These are phyloP conservation scores for Apostasia ramifera DNA, from an alignment of 106 monocot genomes.

Conservation along the genomic window DNA sequence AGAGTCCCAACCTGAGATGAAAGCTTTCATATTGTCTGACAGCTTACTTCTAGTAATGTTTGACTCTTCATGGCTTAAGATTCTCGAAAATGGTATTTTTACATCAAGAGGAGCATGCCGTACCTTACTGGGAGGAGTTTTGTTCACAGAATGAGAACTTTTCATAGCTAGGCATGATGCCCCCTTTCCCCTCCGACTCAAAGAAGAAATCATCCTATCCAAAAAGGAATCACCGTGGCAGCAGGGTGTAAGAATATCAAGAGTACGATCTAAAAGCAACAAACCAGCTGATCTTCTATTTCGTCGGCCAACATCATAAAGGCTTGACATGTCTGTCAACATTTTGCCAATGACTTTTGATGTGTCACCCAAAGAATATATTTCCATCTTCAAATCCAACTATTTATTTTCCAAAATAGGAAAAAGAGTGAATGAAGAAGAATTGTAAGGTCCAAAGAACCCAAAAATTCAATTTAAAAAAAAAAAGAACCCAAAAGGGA, in stretches of 20 bases:
- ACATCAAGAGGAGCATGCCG: conserved; percentile 53
- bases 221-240: conserved; percentile 88
- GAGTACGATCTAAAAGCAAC: conserved; percentile 86
- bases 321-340: conserved; percentile 93
- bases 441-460: neutral
- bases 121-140: conserved; percentile 16
- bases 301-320: conserved; percentile 95
- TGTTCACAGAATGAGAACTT: conserved; percentile 25
- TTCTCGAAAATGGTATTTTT: conserved; percentile 44
- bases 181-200: conserved; percentile 51
- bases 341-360: conserved; percentile 86
- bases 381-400: conserved; percentile 98
- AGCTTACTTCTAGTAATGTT: conserved; percentile 17
- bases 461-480: neutral
- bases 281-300: conserved; percentile 81
- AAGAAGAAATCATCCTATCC: conserved; percentile 73
- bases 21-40: conserved; percentile 50
- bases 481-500: no score
- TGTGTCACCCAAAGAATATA: conserved; percentile 87
- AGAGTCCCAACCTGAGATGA: conserved; percentile 72
- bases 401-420: conserved; percentile 22
- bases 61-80: conserved; percentile 30
- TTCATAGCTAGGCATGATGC: conserved; percentile 26
- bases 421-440: neutral
- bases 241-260: conserved; percentile 94